Base-by-base conservation (phyloP, 106 monocot species). In the Allium cepa region DNA sequence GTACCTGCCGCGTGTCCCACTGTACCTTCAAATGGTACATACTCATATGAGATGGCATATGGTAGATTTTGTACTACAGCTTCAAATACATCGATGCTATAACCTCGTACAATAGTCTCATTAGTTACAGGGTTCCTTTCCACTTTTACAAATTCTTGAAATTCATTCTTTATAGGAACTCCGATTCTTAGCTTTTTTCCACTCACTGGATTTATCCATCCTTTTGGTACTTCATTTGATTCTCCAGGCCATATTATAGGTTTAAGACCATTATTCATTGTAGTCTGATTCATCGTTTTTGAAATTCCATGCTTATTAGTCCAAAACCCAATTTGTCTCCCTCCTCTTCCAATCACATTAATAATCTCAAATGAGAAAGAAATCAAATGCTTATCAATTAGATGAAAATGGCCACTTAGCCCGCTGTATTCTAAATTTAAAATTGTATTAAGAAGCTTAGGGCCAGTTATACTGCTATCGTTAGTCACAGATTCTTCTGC, bases 231-330 rank as follows among this genome's bases (percentile, higher is more conserved):
- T 11, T 18, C 63, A 28, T 63, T 69, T 4, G 78, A 78, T 2
- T 85, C 81, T 11, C 78, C 78, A 5, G 81, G 81, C 85, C 85
- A 85, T 16, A 85, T 78, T 57, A 72, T 65, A 13, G 66, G 53
- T 15, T 50, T 49, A 26, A 85, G 56, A 28, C 62, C 59, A 47
- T 9, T 66, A 51, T 53, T 69, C 46, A 18, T 49, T 15, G 66
- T 46, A 13, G 26, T 45, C 11, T 1, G 50, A 8, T 64, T 45
- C 16, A 61, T 26, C 7, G 60, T 15, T 47, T 50, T 69, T 17
- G 70, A 51, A 17, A 85, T 46, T 4, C 85, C 85, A 69, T 50
- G 4, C 48, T 17, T 36, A 18, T 66, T 61, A 6, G 77, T 81
- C 80, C 78, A 81, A 49, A 71, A 78, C 3, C 78, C 85, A 17